Evolutionary conservation across 2,329 filamentous ascomycete species (phyloP).

Genomic region (Stagonosporopsis tanaceti): DNA sequence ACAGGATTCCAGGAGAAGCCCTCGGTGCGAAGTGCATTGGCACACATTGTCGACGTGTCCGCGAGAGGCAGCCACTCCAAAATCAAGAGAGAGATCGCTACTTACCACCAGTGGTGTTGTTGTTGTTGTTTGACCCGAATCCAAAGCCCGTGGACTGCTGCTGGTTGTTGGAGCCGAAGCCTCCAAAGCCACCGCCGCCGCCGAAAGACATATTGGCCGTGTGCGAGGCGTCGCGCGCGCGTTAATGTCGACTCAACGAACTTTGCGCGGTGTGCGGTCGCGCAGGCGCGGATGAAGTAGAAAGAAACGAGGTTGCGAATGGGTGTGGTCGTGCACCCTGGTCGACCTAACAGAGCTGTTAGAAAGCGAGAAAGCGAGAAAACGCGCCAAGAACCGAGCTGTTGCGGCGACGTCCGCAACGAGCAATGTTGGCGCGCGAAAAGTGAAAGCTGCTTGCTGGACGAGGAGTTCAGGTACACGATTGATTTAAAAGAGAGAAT

Average conservation of each 20-base stretch:
- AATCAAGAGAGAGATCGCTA: conserved; percentile 37
- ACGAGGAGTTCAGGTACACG: conserved; percentile 16
- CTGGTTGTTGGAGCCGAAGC: conserved; percentile 55
- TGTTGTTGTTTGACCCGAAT: conserved; percentile 50
- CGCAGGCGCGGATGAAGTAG: conserved; percentile 29
- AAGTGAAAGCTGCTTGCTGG: conserved; percentile 32
- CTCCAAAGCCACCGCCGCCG: conserved; percentile 47
- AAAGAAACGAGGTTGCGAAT: conserved; percentile 24
- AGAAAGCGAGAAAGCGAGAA: conserved; percentile 46
- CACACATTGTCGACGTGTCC: conserved; percentile 41
- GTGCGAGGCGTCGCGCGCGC: conserved; percentile 36
- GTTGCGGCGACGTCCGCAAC: conserved; percentile 29
- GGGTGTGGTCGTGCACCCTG: conserved; percentile 24
- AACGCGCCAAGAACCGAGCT: conserved; percentile 47
- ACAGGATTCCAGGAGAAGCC: conserved; percentile 41
- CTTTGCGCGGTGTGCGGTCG: conserved; percentile 31
- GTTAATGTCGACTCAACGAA: conserved; percentile 26
- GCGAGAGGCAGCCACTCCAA: conserved; percentile 23
- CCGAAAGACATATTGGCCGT: conserved; percentile 59
- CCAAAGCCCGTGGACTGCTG: conserved; percentile 46
- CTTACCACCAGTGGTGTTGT: conserved; percentile 61
- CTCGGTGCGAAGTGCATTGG: conserved; percentile 37
- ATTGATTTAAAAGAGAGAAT: background rate
- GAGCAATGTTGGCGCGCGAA: background rate
- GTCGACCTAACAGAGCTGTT: conserved; percentile 27